Evolutionary conservation across 768 basidiomycete genomes (phyloP).

Genomic region (Tricholoma flavovirens): DNA sequence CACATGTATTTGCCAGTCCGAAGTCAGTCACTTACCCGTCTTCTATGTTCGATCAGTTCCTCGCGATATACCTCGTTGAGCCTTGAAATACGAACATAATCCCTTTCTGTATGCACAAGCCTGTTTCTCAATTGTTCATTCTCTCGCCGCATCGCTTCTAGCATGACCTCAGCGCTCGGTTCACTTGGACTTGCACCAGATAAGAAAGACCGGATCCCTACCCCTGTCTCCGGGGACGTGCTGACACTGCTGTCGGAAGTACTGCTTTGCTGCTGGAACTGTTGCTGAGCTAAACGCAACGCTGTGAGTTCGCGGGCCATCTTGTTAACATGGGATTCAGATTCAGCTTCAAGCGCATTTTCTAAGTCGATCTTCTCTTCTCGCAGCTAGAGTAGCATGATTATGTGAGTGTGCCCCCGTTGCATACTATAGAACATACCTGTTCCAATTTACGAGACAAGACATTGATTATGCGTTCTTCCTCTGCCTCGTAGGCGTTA

Average conservation of each 20-base stretch:
- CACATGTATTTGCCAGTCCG: slow-evolving; percentile 2
- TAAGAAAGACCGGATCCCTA: slow-evolving; percentile 25
- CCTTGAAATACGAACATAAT: slow-evolving; percentile 66
- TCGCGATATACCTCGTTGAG: slow-evolving; percentile 82
- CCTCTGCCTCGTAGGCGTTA: slow-evolving; percentile 86
- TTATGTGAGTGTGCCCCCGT: not conserved
- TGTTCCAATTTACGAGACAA: slow-evolving; percentile 80
- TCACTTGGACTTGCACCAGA: slow-evolving; percentile 24
- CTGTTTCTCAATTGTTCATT: slow-evolving; percentile 68
- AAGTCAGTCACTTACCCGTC: slow-evolving; percentile 49
- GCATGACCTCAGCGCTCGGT: slow-evolving; percentile 51
- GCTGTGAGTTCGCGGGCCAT: slow-evolving; percentile 66
- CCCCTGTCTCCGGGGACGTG: slow-evolving; percentile 28
- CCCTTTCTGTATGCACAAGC: slow-evolving; percentile 69
- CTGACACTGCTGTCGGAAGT: slow-evolving; percentile 20
- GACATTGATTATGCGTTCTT: slow-evolving; percentile 82
- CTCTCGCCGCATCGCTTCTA: slow-evolving; percentile 73
- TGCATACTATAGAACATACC: slow-evolving; percentile 35
- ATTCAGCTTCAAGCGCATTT: slow-evolving; percentile 78
- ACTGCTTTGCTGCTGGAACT: slow-evolving; percentile 35
- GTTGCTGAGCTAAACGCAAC: slow-evolving; percentile 54
- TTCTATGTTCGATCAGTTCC: slow-evolving; percentile 73
- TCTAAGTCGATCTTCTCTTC: slow-evolving; percentile 84
- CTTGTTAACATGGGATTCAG: slow-evolving; percentile 78
- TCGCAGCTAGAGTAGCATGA: slow-evolving; percentile 45